Evolutionary conservation across 2,329 filamentous ascomycete genomes (phyloP), one percentile per base, ranked within the genome.

Genomic region (Pyrenophora seminiperda): DNA sequence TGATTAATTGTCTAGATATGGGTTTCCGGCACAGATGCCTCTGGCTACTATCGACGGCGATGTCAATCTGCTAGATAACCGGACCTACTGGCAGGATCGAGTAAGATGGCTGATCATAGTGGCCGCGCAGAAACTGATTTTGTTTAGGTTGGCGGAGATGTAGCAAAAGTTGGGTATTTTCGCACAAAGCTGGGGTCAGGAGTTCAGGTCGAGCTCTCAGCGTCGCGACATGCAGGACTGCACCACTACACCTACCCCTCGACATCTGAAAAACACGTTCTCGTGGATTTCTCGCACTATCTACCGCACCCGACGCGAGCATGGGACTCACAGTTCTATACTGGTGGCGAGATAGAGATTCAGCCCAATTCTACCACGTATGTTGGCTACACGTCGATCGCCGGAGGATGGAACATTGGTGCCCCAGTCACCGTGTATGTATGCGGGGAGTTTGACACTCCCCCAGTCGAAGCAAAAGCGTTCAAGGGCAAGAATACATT

Each of bases 251-350:
- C 62, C 0, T 75, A 65, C 24, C 76, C 78, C 0, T 45, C 58
- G 18, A 31, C 48, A n/a, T 53, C 71, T 2, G 71, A 73, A 4
- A 73, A 71, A 10, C 74, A 79, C 22, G 59, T 81, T 5, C 56
- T 81, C 2, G 73, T 80, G 0, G 79, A 81, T 50, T 63, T 78
- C 9, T 77, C 79, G 36, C 81, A 82, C 56, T 73, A 72, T 31
- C 41, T 73, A 5, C 70, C 70, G 3, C 59, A 71, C 40, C 60
- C 59, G 5, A 69, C 59, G 5, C 60, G 70, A 2, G 59, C 68
- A 0, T 73, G 68, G 68, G 70, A 73, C 31, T 66, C 67, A 1
- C 70, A 73, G 27, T 72, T 73, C 45, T 73, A 71, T 24, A 62
- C 65, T 3, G 67, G 70, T 6, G 69, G 65, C 4, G 69, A 73